Evolutionary conservation across 192 early-diverging fungal species (phyloP), one percentile per base, ranked within the genome.

Genomic region (Rhizophlyctis rosea): DNA sequence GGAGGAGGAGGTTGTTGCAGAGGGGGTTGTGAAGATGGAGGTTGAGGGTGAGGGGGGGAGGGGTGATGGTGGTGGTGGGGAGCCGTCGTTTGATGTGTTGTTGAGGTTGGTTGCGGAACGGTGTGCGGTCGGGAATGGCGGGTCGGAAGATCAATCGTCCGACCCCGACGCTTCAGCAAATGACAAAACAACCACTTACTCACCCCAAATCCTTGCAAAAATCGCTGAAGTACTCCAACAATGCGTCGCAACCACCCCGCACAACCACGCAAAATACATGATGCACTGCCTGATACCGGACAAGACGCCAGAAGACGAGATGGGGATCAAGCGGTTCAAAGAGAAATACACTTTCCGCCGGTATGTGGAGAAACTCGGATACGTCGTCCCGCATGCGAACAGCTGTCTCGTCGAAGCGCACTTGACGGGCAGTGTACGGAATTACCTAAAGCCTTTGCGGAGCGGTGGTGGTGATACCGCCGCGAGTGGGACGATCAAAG

Each of bases 321-420:
- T 77, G 44, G 52, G 57, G 18, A 64, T 57, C 34, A 21, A 16
- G 28, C 62, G 64, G 28, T 53, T 44, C 18, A 44, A 27, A 3
- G 60, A 47, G 14, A 54, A 48, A 13, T 3, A 58, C 30, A 67
- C 68, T 29, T 77, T 57, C 60, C 44, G 29, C 0, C 53, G 59
- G 3, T 71, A 75, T 53, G 73, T 69, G 31, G 57, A 63, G 53
- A 35, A 60, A 18, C 54, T 68, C 4, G 76, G 76, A 7, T 78
- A 78, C 47, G 39, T 2, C 21, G 61, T 78, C 2, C 3, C 3
- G 24, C 72, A 78, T 69, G 31, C 50, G 13, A 50, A 69, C 3
- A 30, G 56, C 23, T 35, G 34, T 14, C 51, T 78, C 59, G 50
- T 78, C 14, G 34, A 73, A 55, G 76, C 72, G n/a, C 57, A 50